phyloP scores from a whole-genome alignment of 2,329 filamentous ascomycete genomes.

The Aschersonia sp. region DNA sequence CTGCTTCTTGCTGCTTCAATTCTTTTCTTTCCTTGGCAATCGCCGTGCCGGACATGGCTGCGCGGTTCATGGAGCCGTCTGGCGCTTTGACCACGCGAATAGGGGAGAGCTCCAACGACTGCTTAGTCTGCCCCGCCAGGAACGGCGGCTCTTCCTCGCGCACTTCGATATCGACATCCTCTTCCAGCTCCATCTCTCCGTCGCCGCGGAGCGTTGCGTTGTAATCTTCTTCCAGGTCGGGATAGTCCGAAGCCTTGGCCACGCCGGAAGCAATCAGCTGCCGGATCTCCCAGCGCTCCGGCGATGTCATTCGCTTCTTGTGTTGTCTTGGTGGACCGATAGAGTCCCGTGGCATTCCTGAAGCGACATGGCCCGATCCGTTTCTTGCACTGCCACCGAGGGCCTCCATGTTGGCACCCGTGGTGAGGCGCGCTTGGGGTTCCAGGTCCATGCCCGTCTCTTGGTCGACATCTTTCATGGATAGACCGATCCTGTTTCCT shows the following conservation, averaged over 20 bases:
- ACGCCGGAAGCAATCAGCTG: constrained; percentile 94
- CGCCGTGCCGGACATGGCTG: constrained; percentile 83
- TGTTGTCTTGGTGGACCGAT: constrained; percentile 36
- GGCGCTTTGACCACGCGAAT: constrained; percentile 96
- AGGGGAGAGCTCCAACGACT: constrained; percentile 84
- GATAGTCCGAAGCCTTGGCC: constrained; percentile 83
- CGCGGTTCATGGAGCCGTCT: constrained; percentile 92
- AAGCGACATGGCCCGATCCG: constrained; percentile 33
- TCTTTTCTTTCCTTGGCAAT: constrained; percentile 85
- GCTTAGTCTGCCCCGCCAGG: constrained; percentile 88
- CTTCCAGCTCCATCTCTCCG: constrained; percentile 78
- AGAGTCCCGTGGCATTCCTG: constrained; percentile 21
- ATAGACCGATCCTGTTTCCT: constrained; percentile 66
- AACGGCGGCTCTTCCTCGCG: constrained; percentile 94
- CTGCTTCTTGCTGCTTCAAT: constrained; percentile 72
- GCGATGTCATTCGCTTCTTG: constrained; percentile 89
- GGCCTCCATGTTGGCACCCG: constrained; percentile 79
- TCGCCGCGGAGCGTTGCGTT: constrained; percentile 76
- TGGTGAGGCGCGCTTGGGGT: constrained; percentile 63
- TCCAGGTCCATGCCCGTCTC: constrained; percentile 69
- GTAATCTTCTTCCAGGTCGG: constrained; percentile 88
- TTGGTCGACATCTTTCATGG: constrained; percentile 97
- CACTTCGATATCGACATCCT: constrained; percentile 95
- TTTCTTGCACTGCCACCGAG: constrained; percentile 51
- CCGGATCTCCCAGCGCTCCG: constrained; percentile 93